phyloP scores from a whole-genome alignment of 805 yeast genomes.

The Saccharomyces jurei region DNA sequence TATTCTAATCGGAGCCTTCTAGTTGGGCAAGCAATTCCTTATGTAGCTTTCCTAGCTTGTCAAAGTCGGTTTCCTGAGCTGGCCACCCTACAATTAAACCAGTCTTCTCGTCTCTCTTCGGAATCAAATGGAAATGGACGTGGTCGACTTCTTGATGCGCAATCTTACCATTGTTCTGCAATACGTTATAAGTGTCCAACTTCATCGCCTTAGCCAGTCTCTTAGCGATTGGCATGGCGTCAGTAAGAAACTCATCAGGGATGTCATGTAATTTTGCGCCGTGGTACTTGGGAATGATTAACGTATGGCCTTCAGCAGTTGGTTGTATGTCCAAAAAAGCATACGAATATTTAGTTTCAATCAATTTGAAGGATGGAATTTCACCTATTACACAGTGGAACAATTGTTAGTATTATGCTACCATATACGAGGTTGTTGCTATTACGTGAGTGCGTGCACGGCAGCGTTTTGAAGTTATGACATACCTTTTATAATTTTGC shows the following conservation, averaged over 20 bases:
- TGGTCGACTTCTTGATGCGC: constrained; percentile 96
- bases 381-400: constrained; percentile 53
- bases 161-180: constrained; percentile 89
- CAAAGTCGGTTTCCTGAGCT: constrained; percentile 70
- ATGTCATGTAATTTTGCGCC: constrained; percentile 88
- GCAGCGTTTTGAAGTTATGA: constrained; percentile 1
- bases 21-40: constrained; percentile 45
- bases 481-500: constrained; percentile 83
- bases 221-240: constrained; percentile 81
- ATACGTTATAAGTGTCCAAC: constrained; percentile 64
- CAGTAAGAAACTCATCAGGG: constrained; percentile 85
- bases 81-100: constrained; percentile 96
- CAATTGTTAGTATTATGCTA: constrained; percentile 4
- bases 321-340: constrained; percentile 94
- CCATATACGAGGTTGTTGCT: background rate
- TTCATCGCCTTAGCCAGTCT: constrained; percentile 69
- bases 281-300: constrained; percentile 87
- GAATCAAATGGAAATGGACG: constrained; percentile 94
- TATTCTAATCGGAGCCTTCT: constrained; percentile 13
- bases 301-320: constrained; percentile 77
- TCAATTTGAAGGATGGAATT: constrained; percentile 84
- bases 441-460: too few species aligned
- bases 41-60: constrained; percentile 58
- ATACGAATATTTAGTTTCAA: constrained; percentile 73
- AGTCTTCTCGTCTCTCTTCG: constrained; percentile 62